Percentiles rank a stretch among this genome's conserved stretches.
These are phyloP conservation scores for Houttuynia cordata DNA, from an alignment of 164 flowering plant genomes.

Conservation along the genomic window DNA sequence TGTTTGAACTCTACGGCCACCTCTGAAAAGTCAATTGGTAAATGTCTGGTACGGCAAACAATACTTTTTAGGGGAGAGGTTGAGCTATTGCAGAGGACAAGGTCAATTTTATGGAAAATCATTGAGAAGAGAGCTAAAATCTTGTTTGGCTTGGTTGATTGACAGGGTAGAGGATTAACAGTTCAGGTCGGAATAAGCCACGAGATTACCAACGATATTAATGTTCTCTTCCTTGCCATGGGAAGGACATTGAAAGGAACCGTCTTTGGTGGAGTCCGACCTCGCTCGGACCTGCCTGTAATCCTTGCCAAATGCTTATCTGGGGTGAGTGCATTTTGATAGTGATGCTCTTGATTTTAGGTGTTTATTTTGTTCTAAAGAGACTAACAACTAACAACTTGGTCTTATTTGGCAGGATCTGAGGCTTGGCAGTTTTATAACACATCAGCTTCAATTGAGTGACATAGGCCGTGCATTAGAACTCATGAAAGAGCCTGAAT, in stretches of 20 bases:
- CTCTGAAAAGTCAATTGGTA: too few species aligned
- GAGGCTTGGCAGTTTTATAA: constrained; percentile 24
- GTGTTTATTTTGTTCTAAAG: neutral
- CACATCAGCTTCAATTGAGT: constrained; percentile 31
- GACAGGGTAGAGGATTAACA: neutral
- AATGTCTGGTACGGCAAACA: too few species aligned
- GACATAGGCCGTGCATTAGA: constrained; percentile 28
- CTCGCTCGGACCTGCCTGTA: constrained; percentile 26
- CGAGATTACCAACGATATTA: constrained; percentile 5
- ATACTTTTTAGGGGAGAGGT: too few species aligned
- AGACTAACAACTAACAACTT: neutral
- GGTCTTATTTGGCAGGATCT: constrained; percentile 21
- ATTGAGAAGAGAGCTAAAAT: too few species aligned
- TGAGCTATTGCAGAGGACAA: too few species aligned
- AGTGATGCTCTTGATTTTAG: neutral
- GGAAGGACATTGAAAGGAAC: constrained; percentile 36
- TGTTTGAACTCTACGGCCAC: too few species aligned
- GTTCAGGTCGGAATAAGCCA: neutral
- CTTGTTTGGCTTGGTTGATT: neutral
- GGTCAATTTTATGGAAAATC: too few species aligned
- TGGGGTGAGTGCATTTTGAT: constrained; percentile 18
- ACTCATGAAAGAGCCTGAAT: constrained; percentile 17
- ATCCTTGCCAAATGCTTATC: constrained; percentile 27
- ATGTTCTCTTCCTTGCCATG: constrained; percentile 5
- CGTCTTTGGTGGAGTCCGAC: constrained; percentile 34